Evolutionary conservation across 2,329 filamentous ascomycete genomes (phyloP), one percentile per base, ranked within the genome.

Genomic region (Xylariaceae sp.): DNA sequence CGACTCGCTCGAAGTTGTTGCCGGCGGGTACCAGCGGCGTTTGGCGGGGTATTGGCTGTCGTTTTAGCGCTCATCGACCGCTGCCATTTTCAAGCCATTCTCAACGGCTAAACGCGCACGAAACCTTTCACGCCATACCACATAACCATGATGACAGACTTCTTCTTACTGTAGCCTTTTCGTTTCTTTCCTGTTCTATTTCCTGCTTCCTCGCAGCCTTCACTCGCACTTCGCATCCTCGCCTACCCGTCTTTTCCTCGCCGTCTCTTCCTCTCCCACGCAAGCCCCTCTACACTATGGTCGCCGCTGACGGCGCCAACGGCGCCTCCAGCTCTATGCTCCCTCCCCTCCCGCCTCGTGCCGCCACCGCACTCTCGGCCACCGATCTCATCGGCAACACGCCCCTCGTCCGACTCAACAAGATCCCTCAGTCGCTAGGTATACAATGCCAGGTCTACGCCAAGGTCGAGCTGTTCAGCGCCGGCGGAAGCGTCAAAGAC

Each of bases 311-410:
- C 45, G 59, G 57, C 55, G 59, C 59, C 47, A 53, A 58, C 28
- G 57, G 63, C 57, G 58, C 53, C 54, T 45, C 51, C 19, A 31
- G 22, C 33, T 45, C 59, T n/a, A 28, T 43, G 31, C 42, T 64
- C 22, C 63, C 65, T 38, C 62, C 65, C 47, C 60, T 53, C 31
- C 65, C 61, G 18, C 63, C 65, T 12, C 64, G 55, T 33, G 57
- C 66, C 36, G 61, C 62, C 12, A 68, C 68, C 33, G 75, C 76
- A 45, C 65, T 83, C 65, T 86, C 84, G 51, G 88, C 92, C 59
- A 88, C 86, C 42, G 86, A 96, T 73, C 84, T 97, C 61, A 97
- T 99, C 64, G 93, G 92, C 66, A 93, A 95, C 73, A 96, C 93
- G 39, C 94, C 94, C n/a, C 84, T 99, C 48, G 90, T 99, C 40